Evolutionary conservation across 306 rosid genomes (phyloP).

Genomic region (Acacia crassicarpa): DNA sequence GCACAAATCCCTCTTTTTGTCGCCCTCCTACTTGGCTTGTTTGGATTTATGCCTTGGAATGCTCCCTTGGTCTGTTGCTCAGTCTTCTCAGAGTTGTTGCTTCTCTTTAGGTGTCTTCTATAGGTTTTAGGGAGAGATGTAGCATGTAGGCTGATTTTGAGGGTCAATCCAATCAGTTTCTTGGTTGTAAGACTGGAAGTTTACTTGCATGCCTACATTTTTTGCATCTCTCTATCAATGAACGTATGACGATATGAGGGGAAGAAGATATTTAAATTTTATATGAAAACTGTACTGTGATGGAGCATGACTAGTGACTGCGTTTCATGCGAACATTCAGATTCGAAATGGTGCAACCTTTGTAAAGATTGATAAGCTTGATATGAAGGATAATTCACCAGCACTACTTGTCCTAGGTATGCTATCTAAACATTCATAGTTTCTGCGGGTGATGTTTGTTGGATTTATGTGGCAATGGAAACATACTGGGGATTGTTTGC

Average conservation of each 20-base stretch:
- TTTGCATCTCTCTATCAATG: constrained; percentile 6
- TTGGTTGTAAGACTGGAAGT: constrained; percentile 21
- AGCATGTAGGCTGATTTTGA: neutral
- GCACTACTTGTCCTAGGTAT: constrained; percentile 80
- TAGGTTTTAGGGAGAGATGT: neutral
- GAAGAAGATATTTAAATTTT: neutral
- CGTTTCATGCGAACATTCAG: constrained; percentile 41
- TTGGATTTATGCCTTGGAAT: neutral
- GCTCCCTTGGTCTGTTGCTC: neutral
- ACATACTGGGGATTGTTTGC: constrained; percentile 23
- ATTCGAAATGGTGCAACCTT: constrained; percentile 86
- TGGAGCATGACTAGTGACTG: constrained; percentile 26
- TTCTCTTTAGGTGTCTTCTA: neutral
- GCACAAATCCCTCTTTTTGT: neutral
- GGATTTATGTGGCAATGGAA: constrained; percentile 19
- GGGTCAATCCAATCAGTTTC: neutral
- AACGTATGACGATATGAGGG: constrained; percentile 1
- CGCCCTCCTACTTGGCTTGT: neutral
- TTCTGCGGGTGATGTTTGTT: constrained; percentile 19
- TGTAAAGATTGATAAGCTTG: constrained; percentile 77
- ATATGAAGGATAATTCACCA: constrained; percentile 82
- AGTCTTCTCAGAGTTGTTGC: neutral
- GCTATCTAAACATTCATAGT: constrained; percentile 23
- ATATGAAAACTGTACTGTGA: constrained; percentile 3
- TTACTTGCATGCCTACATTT: neutral